Evolutionary conservation across 2,329 filamentous ascomycete species (phyloP).

Genomic region (Apiospora saccharicola): DNA sequence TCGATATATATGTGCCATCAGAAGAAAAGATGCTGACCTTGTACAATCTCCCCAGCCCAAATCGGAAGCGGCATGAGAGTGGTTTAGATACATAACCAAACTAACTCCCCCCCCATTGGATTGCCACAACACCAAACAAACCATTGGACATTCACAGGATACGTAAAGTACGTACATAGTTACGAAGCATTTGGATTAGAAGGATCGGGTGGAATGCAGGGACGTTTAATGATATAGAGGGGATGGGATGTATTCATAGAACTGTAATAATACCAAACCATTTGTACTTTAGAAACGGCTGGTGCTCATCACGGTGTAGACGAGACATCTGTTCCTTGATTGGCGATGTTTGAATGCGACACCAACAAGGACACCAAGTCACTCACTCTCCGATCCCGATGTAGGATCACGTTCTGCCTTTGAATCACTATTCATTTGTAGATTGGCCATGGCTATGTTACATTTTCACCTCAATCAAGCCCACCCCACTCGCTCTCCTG

Average conservation of each 20-base stretch:
- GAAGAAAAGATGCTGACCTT: background rate
- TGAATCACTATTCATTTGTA: background rate
- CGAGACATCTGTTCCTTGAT: background rate
- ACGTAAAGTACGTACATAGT: background rate
- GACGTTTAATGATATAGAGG: background rate
- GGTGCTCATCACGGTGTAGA: no score
- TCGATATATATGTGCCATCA: background rate
- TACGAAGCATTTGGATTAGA: background rate
- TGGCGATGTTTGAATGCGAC: background rate
- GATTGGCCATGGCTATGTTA: background rate
- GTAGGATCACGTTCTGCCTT: background rate
- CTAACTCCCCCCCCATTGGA: no score
- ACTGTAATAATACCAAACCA: background rate
- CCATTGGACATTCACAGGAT: no score
- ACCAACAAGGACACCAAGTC: background rate
- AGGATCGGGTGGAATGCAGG: no score
- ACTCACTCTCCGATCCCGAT: rapidly evolving
- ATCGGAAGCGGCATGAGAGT: background rate
- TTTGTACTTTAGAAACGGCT: background rate
- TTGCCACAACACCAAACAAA: no score
- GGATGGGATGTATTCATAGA: background rate
- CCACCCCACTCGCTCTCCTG: conserved; percentile 55
- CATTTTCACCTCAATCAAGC: conserved; percentile 43
- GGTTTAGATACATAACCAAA: no score
- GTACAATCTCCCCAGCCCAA: background rate